Evolutionary conservation across 352 stramenopile genomes (phyloP), one percentile per base, ranked within the genome.

Genomic region (Phytophthora tentaculata): DNA sequence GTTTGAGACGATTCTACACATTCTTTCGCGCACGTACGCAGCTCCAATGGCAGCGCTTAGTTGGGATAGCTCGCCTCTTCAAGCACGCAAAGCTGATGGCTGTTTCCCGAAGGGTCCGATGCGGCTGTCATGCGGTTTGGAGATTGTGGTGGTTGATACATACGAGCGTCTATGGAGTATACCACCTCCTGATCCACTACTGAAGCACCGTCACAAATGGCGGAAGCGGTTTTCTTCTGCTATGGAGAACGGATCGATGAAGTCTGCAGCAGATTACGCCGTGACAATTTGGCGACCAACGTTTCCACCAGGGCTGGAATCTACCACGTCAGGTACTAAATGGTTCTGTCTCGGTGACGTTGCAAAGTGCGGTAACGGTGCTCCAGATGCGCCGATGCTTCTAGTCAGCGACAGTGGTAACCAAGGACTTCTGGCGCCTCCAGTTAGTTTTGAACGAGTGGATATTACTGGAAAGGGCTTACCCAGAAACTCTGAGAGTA

Each of bases 121-220:
- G 32, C 59, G 72, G 1, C 63, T 96, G 5, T 91, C 83, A 0
- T 82, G 76, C 28, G 89, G 89, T 5, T 72, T 96, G 24, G 83
- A 95, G 61, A 86, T 77, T 45, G 64, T 94, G 37, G 74, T 95
- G 7, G 81, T 95, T 29, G 66, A 79, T n/a, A 81, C 84, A 17
- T 95, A 90, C 61, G 89, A 96, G 44, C 84, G 87, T 7, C 53
- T 95, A 22, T 96, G 89, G 87, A 92, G 86, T 60, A 77, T 96
- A 14, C 87, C 89, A n/a, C 76, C 85, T 17, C 74, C 86, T 0
- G 87, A 96, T 61, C 89, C 87, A 10, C 45, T 95, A 28, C 68
- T 95, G 13, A 86, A 90, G 51, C 90, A 91, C 58, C 83, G 86
- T 20, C 89, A 90, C 66, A 93, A 93, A 62, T 96, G 89, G 89